Base-by-base conservation (phyloP, 371 early-diverging fungal genomes). In the Mortierella sp. region DNA sequence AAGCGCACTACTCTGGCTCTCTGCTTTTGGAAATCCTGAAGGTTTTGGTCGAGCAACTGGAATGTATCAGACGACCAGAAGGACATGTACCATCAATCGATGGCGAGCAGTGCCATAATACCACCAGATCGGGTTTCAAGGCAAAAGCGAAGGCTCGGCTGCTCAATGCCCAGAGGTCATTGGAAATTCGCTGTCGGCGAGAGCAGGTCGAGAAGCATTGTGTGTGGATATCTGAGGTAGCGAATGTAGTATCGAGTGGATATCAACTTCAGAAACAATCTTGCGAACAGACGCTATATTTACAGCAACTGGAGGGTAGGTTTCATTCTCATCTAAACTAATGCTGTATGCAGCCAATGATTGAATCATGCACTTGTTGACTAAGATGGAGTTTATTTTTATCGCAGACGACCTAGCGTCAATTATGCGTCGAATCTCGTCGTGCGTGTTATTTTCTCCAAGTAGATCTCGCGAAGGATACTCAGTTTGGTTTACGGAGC, bases 41-140 rank as follows among this genome's bases (percentile, higher is more conserved):
- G 22, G 10, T 5, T 24, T 16, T 69, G 24, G 62, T 69, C 39
- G 22, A 57, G 47, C 62, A 52, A n/a, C n/a, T 70, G 20, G 64
- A 70, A 28, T 8, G 35, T 30, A 63, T 20, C n/a, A 63, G 22
- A 4, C 43, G 11, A 22, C 20, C 12, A 39, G 20, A 10, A 26
- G 55, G 24, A 4, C 11, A 28, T 11, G 16, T 24, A 55, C 28
- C 11, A 26, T 10, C 55, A 55, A 20, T 16, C 28, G 24, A 14
- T 28, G 16, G 11, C 20, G 28, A 12, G 24, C 55, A 26, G 4
- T 28, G 5, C 28, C 55, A 55, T 28, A 55, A 55, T 24, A 9
- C 28, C 16, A 28, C 28, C 11, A 26, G 55, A 12, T 55, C 28
- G 28, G 12, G 28, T 16, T 55, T 26, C 28, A 28, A 55, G 14